Base-by-base conservation (phyloP, 768 basidiomycete species). In the Trametes elegans region DNA sequence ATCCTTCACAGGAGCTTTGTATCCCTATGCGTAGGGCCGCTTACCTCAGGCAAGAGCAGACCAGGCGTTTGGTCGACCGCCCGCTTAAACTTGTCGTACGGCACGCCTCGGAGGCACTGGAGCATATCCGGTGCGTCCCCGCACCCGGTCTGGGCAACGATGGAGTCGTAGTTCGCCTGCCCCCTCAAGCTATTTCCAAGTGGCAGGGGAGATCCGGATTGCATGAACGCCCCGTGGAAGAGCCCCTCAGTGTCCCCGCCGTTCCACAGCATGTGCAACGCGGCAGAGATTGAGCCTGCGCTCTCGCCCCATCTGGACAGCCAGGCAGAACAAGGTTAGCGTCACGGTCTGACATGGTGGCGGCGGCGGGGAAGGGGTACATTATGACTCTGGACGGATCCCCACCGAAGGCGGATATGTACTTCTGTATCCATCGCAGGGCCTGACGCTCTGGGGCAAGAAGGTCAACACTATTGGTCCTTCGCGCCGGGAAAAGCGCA, bases 321-420 rank as follows among this genome's bases (percentile, higher is more conserved):
- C 21, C 13, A 10, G 38, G 13, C 2, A 40, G 3, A 23, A n/a
- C n/a, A n/a, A n/a, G n/a, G n/a, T n/a, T n/a, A n/a, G n/a, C n/a
- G n/a, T n/a, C n/a, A n/a, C n/a, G n/a, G n/a, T 21, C 19, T 21
- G 27, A 16, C 0, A 32, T 24, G 13, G 0, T 19, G 26, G 11
- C 10, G 3, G 27, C 16, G 8, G 7, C 1, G 24, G 34, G n/a
- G n/a, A 16, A 16, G 8, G 23, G 26, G 38, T 7, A 74, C 57
- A 77, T 71, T 0, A 73, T 76, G 27, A 78, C 75, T 53, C 72
- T 73, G 23, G 39, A 57, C 4, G 71, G 75, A 61, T 79, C 76
- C 2, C 76, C 75, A 18, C 76, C 76, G 54, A 76, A 78, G 6
- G 57, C 49, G 7, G 57, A 61, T 10, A 75, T 76, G 44, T 79